Evolutionary conservation across 2,329 filamentous ascomycete species (phyloP).

Genomic region (Colletotrichum tabaci): DNA sequence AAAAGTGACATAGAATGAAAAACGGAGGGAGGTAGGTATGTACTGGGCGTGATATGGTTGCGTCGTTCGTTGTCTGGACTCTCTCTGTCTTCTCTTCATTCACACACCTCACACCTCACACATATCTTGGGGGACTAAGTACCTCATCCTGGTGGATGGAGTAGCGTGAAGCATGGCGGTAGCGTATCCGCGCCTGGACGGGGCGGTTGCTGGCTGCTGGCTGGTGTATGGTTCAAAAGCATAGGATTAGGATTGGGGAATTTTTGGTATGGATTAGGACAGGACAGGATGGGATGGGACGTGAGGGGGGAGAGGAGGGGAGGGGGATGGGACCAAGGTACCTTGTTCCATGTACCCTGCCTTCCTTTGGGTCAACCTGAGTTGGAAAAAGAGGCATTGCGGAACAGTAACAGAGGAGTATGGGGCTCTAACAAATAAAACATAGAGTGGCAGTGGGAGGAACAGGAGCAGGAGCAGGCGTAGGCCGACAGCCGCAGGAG

Average conservation of each 20-base stretch:
- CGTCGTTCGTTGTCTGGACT: constrained; percentile 43
- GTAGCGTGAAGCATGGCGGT: constrained; percentile 6
- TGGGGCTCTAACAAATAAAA: constrained; percentile 17
- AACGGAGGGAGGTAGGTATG: constrained; percentile 22
- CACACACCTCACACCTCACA: constrained; percentile 8
- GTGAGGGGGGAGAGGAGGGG: constrained; percentile 2
- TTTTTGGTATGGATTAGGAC: constrained; percentile 9
- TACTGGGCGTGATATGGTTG: constrained; percentile 40
- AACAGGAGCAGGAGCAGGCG: neutral
- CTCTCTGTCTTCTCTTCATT: constrained; percentile 23
- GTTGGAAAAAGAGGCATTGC: constrained; percentile 5
- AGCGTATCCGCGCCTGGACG: constrained; percentile 9
- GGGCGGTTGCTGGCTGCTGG: neutral
- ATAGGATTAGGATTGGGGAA: constrained; percentile 11
- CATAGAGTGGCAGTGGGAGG: neutral
- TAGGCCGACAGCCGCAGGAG: constrained; percentile 3
- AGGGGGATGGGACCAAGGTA: constrained; percentile 20
- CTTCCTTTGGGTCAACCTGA: neutral
- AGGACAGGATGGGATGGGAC: constrained; percentile 9
- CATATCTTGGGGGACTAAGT: constrained; percentile 7
- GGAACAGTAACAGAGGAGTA: neutral
- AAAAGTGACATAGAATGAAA: no score
- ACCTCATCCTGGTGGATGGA: constrained; percentile 6
- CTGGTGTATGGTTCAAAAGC: constrained; percentile 15
- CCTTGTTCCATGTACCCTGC: constrained; percentile 21